Conservation (phyloP, 2,329 filamentous ascomycete genomes). For the Arthrinium phaeospermum region DNA sequence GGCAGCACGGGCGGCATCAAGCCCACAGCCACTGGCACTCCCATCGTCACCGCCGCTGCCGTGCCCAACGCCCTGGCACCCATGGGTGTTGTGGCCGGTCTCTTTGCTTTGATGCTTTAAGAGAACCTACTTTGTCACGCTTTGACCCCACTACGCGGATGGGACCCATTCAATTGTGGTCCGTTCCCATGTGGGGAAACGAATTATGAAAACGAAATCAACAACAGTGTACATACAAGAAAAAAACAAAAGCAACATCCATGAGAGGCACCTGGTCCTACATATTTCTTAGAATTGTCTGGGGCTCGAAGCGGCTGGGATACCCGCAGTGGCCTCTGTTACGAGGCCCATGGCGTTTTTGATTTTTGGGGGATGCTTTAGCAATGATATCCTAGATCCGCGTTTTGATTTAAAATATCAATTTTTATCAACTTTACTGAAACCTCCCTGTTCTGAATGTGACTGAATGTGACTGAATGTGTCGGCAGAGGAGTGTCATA, state of each 20-base stretch:
- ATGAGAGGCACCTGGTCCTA: not conserved
- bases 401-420: not conserved
- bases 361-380: not conserved
- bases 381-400: constrained; percentile 12
- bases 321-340: constrained; percentile 1
- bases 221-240: not conserved
- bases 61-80: not conserved
- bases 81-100: constrained; percentile 9
- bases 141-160: not conserved
- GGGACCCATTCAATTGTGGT: too few relatives aligned
- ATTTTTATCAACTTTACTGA: not conserved
- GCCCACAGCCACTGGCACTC: not conserved
- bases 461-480: not conserved
- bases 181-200: not conserved
- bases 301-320: constrained; percentile 11
- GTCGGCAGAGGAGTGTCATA: not conserved
- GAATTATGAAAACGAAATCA: not conserved
- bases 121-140: not conserved
- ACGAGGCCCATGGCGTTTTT: constrained; percentile 8
- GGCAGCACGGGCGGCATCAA: constrained; percentile 18
- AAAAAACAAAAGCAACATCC: not conserved
- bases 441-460: not conserved
- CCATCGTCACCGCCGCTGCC: constrained; percentile 16
- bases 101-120: constrained; percentile 10
- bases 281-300: constrained; percentile 2